phyloP scores from a whole-genome alignment of 23 red algal species.

The Cyanidiococcus yangmingshanensis region DNA sequence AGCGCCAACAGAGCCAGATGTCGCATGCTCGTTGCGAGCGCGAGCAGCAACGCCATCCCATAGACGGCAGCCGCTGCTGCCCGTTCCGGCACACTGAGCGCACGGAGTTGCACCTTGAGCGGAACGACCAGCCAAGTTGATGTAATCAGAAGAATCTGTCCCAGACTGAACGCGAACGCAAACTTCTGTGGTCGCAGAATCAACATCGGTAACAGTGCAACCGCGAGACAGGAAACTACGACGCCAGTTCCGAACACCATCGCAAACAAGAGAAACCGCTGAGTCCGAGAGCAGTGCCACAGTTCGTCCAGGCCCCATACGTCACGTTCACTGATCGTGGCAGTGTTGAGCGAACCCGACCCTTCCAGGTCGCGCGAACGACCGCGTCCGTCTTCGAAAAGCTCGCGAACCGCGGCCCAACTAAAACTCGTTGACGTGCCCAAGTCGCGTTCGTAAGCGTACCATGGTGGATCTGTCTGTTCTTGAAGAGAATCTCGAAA shows the following conservation, averaged over 20 bases:
- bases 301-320: neutral
- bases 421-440: neutral
- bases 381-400: neutral
- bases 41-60: neutral
- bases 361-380: neutral
- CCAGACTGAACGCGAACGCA: slow-evolving; percentile 4
- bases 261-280: neutral
- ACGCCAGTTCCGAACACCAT: slow-evolving; percentile 9
- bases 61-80: neutral
- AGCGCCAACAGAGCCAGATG: neutral
- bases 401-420: neutral
- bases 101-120: neutral
- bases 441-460: neutral
- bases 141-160: neutral
- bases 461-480: neutral
- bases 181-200: slow-evolving; percentile 20
- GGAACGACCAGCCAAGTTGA: slow-evolving; percentile 4
- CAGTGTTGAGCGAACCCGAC: neutral
- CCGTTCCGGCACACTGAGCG: neutral
- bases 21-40: neutral
- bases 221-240: neutral
- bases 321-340: neutral
- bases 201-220: neutral
- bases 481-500: no score
- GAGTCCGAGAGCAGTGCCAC: neutral